Percentiles rank a stretch among this genome's conserved stretches.
Conservation (phyloP, 768 basidiomycete genomes). For the Fistulinella prunicolor region DNA sequence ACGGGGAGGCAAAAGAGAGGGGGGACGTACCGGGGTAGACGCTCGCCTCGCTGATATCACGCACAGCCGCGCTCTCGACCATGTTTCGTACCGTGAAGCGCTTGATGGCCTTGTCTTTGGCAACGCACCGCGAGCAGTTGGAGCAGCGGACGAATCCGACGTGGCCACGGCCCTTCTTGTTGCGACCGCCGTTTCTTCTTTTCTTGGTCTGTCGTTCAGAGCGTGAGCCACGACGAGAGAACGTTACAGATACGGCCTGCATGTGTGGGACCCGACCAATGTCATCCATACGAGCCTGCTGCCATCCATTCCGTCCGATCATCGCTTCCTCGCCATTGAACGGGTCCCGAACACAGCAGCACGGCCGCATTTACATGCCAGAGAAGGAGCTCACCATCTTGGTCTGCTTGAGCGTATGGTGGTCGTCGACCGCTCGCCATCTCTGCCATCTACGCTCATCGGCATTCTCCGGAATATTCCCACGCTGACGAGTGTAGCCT, state of each 20-base stretch:
- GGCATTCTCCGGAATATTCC: constrained; percentile 23
- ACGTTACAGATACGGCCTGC: too few species aligned
- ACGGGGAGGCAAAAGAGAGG: neutral
- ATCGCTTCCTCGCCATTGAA: neutral
- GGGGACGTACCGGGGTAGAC: constrained; percentile 75
- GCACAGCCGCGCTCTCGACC: constrained; percentile 97
- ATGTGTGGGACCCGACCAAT: too few species aligned
- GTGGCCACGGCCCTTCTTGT: constrained; percentile 99
- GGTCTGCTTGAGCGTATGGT: constrained; percentile 21
- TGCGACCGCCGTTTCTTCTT: constrained; percentile 98
- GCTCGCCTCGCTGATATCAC: constrained; percentile 95
- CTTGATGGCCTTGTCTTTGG: constrained; percentile 99
- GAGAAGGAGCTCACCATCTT: constrained; percentile 27
- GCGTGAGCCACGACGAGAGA: too few species aligned
- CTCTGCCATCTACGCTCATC: neutral
- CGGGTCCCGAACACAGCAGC: constrained; percentile 1
- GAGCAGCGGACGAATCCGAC: constrained; percentile 94
- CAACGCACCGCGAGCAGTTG: constrained; percentile 98
- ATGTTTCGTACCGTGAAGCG: constrained; percentile 99
- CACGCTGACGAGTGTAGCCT: constrained; percentile 27
- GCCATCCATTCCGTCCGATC: constrained; percentile 8
- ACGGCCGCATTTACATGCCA: neutral
- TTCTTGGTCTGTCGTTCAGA: constrained; percentile 78
- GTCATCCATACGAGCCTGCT: constrained; percentile 9
- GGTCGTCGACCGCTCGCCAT: constrained; percentile 16